Evolutionary conservation across 2,329 filamentous ascomycete species (phyloP).

Genomic region (Talaromyces rugulosus): DNA sequence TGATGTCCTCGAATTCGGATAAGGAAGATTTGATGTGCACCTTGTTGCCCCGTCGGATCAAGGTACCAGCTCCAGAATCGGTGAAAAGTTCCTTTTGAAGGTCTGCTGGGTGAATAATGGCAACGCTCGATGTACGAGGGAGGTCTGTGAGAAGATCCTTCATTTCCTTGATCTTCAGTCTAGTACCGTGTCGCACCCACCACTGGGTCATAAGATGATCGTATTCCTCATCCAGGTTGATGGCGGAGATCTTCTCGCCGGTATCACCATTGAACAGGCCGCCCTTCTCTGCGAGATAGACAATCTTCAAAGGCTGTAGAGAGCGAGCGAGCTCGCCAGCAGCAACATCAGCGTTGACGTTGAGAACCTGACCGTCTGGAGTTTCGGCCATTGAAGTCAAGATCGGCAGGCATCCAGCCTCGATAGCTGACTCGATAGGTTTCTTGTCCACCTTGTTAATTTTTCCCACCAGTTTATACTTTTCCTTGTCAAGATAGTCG

Average conservation of each 20-base stretch:
- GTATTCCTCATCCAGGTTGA: conserved; percentile 96
- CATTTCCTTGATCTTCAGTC: conserved; percentile 96
- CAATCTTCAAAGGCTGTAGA: conserved; percentile 91
- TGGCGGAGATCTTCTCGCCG: conserved; percentile 92
- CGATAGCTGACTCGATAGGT: conserved; percentile 86
- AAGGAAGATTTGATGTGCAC: conserved; percentile 69
- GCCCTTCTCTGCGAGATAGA: conserved; percentile 97
- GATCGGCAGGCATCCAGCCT: conserved; percentile 85
- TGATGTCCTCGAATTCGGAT: conserved; percentile 69
- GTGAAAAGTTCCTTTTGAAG: conserved; percentile 97
- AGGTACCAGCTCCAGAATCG: conserved; percentile 86
- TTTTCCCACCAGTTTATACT: conserved; percentile 93
- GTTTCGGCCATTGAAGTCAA: conserved; percentile 96
- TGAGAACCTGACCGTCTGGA: conserved; percentile 83
- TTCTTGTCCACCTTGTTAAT: conserved; percentile 88
- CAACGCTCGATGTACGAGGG: conserved; percentile 87
- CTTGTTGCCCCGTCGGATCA: conserved; percentile 90
- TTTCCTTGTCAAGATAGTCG: conserved; percentile 93
- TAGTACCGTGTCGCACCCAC: conserved; percentile 92
- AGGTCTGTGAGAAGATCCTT: conserved; percentile 87
- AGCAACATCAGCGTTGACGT: conserved; percentile 96
- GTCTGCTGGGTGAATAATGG: conserved; percentile 94
- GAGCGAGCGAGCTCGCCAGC: conserved; percentile 87
- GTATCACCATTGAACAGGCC: conserved; percentile 90
- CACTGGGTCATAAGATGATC: conserved; percentile 87